Conservation (phyloP, 2,329 filamentous ascomycete species). For the Beauveria rudraprayagi region DNA sequence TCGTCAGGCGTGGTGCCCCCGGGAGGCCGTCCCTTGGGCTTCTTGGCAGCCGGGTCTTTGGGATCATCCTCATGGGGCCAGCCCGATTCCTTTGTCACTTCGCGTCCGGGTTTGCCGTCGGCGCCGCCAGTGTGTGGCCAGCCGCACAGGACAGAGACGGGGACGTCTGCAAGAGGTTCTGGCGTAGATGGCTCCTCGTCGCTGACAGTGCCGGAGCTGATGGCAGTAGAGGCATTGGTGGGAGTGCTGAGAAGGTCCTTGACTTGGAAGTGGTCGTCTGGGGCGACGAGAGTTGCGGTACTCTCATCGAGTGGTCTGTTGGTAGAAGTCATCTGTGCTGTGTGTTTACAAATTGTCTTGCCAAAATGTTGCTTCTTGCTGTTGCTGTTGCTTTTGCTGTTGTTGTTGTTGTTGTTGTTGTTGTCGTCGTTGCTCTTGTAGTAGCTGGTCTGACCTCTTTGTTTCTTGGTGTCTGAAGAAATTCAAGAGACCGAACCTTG, state of each 20-base stretch:
- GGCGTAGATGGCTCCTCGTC: background rate
- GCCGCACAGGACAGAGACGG: background rate
- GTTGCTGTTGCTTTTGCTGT: no score
- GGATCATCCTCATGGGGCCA: background rate
- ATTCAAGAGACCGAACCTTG: background rate
- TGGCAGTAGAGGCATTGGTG: background rate
- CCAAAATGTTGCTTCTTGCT: background rate
- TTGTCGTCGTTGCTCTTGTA: background rate
- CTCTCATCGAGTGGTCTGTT: background rate
- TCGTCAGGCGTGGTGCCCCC: no score
- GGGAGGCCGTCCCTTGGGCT: no score
- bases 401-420: no score
- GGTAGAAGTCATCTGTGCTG: background rate
- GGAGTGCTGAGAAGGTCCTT: background rate
- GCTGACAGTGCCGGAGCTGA: slow-evolving; percentile 6
- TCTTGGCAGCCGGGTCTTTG: background rate
- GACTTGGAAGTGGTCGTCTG: background rate
- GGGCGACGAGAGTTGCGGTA: background rate
- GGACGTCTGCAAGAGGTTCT: background rate
- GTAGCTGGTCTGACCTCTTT: background rate
- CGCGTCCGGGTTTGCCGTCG: no score
- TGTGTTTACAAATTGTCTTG: background rate
- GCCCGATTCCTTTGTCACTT: background rate
- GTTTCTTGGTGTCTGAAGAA: background rate
- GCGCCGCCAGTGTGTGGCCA: background rate